Percentiles rank a stretch among this genome's conserved stretches.
Evolutionary conservation across 345 rosid genomes (phyloP).

Genomic region (Eucalyptus dawsonii): DNA sequence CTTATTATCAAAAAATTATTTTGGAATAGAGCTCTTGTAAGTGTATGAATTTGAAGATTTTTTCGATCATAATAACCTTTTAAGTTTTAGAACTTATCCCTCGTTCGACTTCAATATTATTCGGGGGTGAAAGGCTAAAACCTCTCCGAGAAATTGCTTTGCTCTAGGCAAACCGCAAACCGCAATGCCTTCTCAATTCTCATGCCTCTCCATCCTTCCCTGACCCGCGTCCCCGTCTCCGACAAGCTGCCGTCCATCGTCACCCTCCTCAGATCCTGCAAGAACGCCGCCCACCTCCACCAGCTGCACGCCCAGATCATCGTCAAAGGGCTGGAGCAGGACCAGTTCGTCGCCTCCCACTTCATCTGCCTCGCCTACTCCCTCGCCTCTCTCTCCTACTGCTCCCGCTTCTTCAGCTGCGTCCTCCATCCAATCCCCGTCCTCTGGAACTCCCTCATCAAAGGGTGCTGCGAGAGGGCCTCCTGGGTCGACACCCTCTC

Average conservation of each 20-base stretch:
- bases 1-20: too few relatives aligned
- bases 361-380: slow-evolving; percentile 18
- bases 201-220: slow-evolving; percentile 12
- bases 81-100: too few relatives aligned
- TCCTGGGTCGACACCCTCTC: slow-evolving; percentile 18
- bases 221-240: not conserved
- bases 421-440: slow-evolving; percentile 29
- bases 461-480: slow-evolving; percentile 15
- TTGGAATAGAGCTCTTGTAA: too few relatives aligned
- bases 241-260: slow-evolving; percentile 18
- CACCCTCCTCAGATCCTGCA: slow-evolving; percentile 42
- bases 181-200: not conserved
- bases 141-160: not conserved
- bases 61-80: too few relatives aligned
- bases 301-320: slow-evolving; percentile 66
- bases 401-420: slow-evolving; percentile 32
- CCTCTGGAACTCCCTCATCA: slow-evolving; percentile 52
- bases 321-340: slow-evolving; percentile 66
- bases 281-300: slow-evolving; percentile 22
- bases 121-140: not conserved
- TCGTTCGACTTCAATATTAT: too few relatives aligned
- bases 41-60: too few relatives aligned
- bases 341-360: slow-evolving; percentile 38
- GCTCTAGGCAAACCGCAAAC: not conserved
- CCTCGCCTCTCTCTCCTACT: slow-evolving; percentile 25